These are phyloP conservation scores for Noccaea caerulescens DNA, from an alignment of 345 rosid genomes.

Conservation along the genomic window DNA sequence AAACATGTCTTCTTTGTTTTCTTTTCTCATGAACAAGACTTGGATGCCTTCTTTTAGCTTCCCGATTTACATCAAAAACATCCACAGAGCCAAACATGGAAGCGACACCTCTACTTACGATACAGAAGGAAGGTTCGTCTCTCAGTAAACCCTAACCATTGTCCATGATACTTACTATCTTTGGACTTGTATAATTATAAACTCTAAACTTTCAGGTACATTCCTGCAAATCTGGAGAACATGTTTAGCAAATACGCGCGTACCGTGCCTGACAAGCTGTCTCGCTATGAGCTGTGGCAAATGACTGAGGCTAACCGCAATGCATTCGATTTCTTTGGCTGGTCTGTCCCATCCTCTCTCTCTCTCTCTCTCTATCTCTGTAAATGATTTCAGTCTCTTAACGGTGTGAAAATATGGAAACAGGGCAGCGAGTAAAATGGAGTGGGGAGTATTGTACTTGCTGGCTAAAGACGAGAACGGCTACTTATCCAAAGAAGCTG, in stretches of 20 bases:
- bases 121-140: slow-evolving; percentile 63
- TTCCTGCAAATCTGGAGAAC: slow-evolving; percentile 63
- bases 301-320: slow-evolving; percentile 60
- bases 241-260: slow-evolving; percentile 68
- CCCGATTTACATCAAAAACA: slow-evolving; percentile 58
- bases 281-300: slow-evolving; percentile 56
- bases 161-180: not conserved
- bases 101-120: slow-evolving; percentile 66
- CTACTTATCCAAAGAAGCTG: slow-evolving; percentile 63
- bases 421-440: slow-evolving; percentile 59
- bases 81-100: slow-evolving; percentile 70
- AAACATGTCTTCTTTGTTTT: not conserved
- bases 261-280: slow-evolving; percentile 59
- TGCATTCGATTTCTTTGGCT: slow-evolving; percentile 59
- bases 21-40: slow-evolving; percentile 33
- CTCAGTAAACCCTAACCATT: not conserved
- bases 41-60: slow-evolving; percentile 61
- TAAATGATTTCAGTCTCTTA: not conserved
- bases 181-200: not conserved
- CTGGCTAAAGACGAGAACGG: slow-evolving; percentile 68
- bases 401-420: slow-evolving; percentile 11
- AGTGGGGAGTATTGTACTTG: slow-evolving; percentile 56
- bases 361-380: not conserved
- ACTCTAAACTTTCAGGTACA: slow-evolving; percentile 42
- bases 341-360: slow-evolving; percentile 35